Conservation (phyloP, 2,329 filamentous ascomycete genomes). For the Phaeosphaeriaceae sp. region DNA sequence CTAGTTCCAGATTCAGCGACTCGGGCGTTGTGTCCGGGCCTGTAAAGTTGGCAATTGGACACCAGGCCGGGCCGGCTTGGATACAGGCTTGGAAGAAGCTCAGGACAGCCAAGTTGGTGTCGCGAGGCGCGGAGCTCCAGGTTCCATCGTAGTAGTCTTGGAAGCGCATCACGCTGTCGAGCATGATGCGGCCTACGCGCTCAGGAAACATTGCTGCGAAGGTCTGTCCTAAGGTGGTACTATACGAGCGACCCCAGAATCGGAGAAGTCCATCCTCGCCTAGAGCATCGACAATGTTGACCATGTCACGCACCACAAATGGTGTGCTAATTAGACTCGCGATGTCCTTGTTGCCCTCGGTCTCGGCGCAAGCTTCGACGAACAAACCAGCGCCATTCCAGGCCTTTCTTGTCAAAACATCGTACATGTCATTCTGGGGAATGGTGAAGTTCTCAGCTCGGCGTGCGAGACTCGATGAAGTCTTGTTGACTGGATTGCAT, state of each 20-base stretch:
- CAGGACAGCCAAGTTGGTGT: not conserved
- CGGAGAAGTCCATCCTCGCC: conserved; percentile 17
- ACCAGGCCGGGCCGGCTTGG: not conserved
- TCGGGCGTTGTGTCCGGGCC: not conserved
- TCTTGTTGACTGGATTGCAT: not conserved
- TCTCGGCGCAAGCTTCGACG: not conserved
- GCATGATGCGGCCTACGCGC: conserved; percentile 19
- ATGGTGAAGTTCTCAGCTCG: not conserved
- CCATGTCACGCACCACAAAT: conserved; percentile 23
- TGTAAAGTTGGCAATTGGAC: not conserved
- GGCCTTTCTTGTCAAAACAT: not conserved
- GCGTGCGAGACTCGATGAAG: not conserved
- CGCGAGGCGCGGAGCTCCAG: conserved; percentile 6
- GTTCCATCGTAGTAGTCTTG: conserved; percentile 8
- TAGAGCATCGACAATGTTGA: conserved; percentile 25
- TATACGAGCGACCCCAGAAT: conserved; percentile 54
- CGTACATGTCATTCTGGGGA: not conserved
- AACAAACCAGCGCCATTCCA: not conserved
- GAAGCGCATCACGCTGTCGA: conserved; percentile 52
- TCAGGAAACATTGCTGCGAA: conserved; percentile 52
- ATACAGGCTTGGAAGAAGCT: not conserved
- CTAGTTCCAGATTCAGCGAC: not conserved
- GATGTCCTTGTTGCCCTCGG: not conserved
- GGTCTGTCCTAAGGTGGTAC: conserved; percentile 54
- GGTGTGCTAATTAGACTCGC: conserved; percentile 11